Base-by-base conservation (phyloP, 2,329 filamentous ascomycete genomes). In the Aspergillus caelatus region DNA sequence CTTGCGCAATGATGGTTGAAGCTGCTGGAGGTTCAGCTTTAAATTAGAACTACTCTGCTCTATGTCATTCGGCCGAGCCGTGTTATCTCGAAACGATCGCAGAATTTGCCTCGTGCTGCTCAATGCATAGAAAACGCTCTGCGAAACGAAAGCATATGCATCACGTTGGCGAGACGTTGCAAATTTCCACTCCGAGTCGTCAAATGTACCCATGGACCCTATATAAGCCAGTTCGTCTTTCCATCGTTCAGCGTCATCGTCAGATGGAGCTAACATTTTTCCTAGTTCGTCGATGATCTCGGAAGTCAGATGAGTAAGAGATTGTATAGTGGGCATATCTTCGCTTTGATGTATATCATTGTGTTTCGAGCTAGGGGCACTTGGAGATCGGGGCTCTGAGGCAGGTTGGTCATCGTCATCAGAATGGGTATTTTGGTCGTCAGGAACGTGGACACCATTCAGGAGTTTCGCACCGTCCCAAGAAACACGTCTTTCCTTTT, bases 111-210 rank as follows among this genome's bases (percentile, higher is more conserved):
- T 73, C 26, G 78, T 74, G 58, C 71, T 77, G 64, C 80, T 77
- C 52, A 83, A 64, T 16, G 79, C 74, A 64, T 78, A 83, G 62
- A 77, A 79, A 1, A 82, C 73, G 60, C 80, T 82, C 64, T 83
- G 81, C 9, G 75, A 72, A 57, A 82, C 64, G 63, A 82, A 82
- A 6, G 77, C 71, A 57, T 78, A 80, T 19, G 70, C 74, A 50
- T 75, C 67, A 21, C 76, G 75, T 62, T 80, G 78, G 6, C 70
- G 70, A 45, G 64, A 61, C n/a, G 77, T 77, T 52, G 78, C 76
- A 68, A 74, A 76, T 50, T 66, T 69, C 77, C 77, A 79, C 32
- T 78, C 74, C 7, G 74, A 72, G 32, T 75, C 72, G 11, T 80
- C 77, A 46, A 75, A 75, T 46, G 70, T 76, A 11, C 78, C 78